A percentile compares a stretch with the other conserved stretches of the same genome.
These are phyloP conservation scores for Kazachstania kunashirensis DNA, from an alignment of 805 yeast genomes.

Conservation along the genomic window DNA sequence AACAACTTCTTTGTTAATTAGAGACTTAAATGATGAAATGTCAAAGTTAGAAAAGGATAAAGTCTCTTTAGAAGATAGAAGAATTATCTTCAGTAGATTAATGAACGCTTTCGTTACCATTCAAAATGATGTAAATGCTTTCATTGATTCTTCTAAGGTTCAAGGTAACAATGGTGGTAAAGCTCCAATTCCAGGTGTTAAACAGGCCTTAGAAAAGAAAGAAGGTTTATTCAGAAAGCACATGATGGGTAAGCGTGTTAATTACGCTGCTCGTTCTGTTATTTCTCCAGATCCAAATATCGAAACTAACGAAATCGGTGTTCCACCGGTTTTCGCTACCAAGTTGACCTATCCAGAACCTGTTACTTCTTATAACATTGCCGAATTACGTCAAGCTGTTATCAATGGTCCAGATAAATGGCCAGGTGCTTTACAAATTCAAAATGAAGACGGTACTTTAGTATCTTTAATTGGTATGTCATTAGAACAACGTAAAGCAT, in stretches of 20 bases:
- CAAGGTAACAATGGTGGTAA: slow-evolving; percentile 61
- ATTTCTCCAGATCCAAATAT: slow-evolving; percentile 98
- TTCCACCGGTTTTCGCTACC: slow-evolving; percentile 95
- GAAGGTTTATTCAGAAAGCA: slow-evolving; percentile 97
- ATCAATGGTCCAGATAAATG: slow-evolving; percentile 95
- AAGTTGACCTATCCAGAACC: slow-evolving; percentile 98
- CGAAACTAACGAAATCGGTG: slow-evolving; percentile 97
- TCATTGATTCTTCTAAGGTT: slow-evolving; percentile 84
- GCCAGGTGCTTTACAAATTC: slow-evolving; percentile 98
- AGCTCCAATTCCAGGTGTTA: slow-evolving; percentile 83
- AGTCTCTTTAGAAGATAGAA: slow-evolving; percentile 59
- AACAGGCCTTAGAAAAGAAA: slow-evolving; percentile 95
- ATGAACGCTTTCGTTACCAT: slow-evolving; percentile 93
- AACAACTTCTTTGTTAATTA: slow-evolving; percentile 68
- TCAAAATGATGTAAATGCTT: slow-evolving; percentile 91
- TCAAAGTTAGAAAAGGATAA: slow-evolving; percentile 49
- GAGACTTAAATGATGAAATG: slow-evolving; percentile 84
- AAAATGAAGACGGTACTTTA: slow-evolving; percentile 86
- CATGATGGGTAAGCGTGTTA: slow-evolving; percentile 99
- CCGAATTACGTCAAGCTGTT: slow-evolving; percentile 87
- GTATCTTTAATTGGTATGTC: slow-evolving; percentile 83
- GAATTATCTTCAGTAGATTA: slow-evolving; percentile 70
- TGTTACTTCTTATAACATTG: slow-evolving; percentile 83
- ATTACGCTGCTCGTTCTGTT: slow-evolving; percentile 97
- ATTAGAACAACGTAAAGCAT: slow-evolving; percentile 83